phyloP scores from a whole-genome alignment of 306 rosid species.

The Quercus robur region DNA sequence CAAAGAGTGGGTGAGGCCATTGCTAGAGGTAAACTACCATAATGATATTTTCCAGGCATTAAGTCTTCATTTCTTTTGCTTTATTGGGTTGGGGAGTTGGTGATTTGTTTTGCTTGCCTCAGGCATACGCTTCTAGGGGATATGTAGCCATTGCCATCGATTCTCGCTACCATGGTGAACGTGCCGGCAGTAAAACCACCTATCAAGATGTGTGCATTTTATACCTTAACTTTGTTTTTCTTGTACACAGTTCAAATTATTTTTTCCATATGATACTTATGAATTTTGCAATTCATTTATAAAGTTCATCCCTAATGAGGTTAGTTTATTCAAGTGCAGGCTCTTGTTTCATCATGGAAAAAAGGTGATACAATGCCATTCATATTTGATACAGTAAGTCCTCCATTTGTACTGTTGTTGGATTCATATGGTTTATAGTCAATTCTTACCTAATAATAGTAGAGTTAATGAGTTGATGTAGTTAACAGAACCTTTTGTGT shows the following conservation, averaged over 20 bases:
- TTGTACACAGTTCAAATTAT: slow-evolving; percentile 3
- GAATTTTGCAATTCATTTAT: neutral
- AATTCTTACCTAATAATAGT: slow-evolving; percentile 13
- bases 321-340: slow-evolving; percentile 42
- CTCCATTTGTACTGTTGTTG: slow-evolving; percentile 8
- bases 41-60: neutral
- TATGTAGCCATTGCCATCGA: slow-evolving; percentile 72
- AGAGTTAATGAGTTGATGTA: slow-evolving; percentile 13
- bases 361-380: slow-evolving; percentile 86
- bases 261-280: neutral
- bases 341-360: slow-evolving; percentile 84
- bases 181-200: slow-evolving; percentile 58
- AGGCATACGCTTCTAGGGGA: slow-evolving; percentile 95
- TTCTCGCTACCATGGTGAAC: slow-evolving; percentile 97
- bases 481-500: slow-evolving; percentile 11
- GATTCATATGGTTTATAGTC: slow-evolving; percentile 13
- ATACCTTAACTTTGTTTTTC: slow-evolving; percentile 5
- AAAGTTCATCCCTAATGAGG: slow-evolving; percentile 15
- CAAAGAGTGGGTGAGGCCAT: slow-evolving; percentile 74
- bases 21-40: slow-evolving; percentile 60
- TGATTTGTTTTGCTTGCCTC: slow-evolving; percentile 17
- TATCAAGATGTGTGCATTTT: slow-evolving; percentile 54
- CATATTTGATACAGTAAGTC: slow-evolving; percentile 85
- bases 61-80: neutral
- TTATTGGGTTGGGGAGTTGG: neutral